Conservation (phyloP, 495 filamentous ascomycete genomes). For the Neohortaea acidophila region DNA sequence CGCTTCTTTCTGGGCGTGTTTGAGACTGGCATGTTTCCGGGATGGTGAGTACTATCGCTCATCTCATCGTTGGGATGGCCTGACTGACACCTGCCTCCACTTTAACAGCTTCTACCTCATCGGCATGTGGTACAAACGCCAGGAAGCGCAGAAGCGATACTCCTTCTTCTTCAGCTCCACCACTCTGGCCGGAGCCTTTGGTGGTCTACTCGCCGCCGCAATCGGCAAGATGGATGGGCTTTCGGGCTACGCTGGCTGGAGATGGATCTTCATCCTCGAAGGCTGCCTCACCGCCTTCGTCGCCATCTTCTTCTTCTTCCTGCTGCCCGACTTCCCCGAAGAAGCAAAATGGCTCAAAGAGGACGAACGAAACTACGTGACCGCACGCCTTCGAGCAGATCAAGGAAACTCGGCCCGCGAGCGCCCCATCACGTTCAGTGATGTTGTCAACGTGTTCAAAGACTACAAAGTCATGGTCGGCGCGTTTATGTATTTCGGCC, state of each 20-base stretch:
- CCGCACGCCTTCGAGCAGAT: slow-evolving; percentile 58
- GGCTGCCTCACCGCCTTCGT: slow-evolving; percentile 58
- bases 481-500: slow-evolving; percentile 77
- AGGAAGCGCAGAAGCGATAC: slow-evolving; percentile 77
- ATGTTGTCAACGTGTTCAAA: slow-evolving; percentile 58
- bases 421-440: slow-evolving; percentile 43
- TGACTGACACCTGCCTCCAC: slow-evolving; percentile 13
- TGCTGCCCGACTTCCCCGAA: slow-evolving; percentile 64
- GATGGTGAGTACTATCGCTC: slow-evolving; percentile 24
- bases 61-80: slow-evolving; percentile 12
- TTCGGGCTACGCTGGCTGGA: slow-evolving; percentile 62
- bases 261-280: slow-evolving; percentile 58
- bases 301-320: slow-evolving; percentile 60
- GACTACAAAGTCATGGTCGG: slow-evolving; percentile 55
- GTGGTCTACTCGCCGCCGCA: slow-evolving; percentile 30
- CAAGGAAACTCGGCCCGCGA: slow-evolving; percentile 53
- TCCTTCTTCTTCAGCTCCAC: slow-evolving; percentile 81
- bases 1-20: slow-evolving; percentile 77
- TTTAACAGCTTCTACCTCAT: slow-evolving; percentile 49
- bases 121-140: slow-evolving; percentile 74
- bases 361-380: slow-evolving; percentile 62
- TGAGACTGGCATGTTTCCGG: slow-evolving; percentile 84
- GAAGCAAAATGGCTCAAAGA: slow-evolving; percentile 50
- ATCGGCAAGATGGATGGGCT: slow-evolving; percentile 69
- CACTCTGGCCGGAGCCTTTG: slow-evolving; percentile 34